Percentiles rank a stretch among this genome's conserved stretches.
phyloP scores from a whole-genome alignment of 2,329 filamentous ascomycete genomes.

The Colletotrichum sp. region DNA sequence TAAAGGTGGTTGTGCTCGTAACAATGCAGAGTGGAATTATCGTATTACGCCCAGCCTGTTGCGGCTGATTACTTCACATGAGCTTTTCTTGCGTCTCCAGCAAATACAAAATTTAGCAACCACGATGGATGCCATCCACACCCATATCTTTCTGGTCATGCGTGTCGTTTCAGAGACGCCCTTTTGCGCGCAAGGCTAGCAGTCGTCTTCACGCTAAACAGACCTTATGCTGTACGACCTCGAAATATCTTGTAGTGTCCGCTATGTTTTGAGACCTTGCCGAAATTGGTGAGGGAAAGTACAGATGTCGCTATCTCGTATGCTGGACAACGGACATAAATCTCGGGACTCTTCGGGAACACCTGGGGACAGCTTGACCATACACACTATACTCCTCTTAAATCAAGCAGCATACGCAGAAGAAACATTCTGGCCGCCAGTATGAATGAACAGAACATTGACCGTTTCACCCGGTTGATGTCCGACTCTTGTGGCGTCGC shows the following conservation, averaged over 20 bases:
- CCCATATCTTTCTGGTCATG: neutral
- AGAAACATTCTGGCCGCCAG: neutral
- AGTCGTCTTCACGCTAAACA: neutral
- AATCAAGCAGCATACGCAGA: neutral
- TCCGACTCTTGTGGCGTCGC: neutral
- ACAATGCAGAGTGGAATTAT: neutral
- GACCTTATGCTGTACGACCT: neutral
- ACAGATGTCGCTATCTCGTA: neutral
- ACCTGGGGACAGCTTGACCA: neutral
- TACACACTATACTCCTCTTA: neutral
- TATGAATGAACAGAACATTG: neutral
- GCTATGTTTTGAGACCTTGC: neutral
- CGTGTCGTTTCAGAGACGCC: too few species aligned
- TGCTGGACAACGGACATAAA: neutral
- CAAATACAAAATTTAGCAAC: neutral
- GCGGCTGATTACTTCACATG: neutral
- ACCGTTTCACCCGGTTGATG: neutral
- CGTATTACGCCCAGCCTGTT: neutral
- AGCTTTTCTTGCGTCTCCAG: neutral
- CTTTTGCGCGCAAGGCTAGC: neutral
- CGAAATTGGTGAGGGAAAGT: neutral
- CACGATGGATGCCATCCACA: neutral
- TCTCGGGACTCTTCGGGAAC: fast-evolving
- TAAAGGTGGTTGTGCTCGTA: neutral
- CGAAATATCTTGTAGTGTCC: neutral